Evolutionary conservation across 768 basidiomycete genomes (phyloP).

Genomic region (Pleurotus ostreatus): DNA sequence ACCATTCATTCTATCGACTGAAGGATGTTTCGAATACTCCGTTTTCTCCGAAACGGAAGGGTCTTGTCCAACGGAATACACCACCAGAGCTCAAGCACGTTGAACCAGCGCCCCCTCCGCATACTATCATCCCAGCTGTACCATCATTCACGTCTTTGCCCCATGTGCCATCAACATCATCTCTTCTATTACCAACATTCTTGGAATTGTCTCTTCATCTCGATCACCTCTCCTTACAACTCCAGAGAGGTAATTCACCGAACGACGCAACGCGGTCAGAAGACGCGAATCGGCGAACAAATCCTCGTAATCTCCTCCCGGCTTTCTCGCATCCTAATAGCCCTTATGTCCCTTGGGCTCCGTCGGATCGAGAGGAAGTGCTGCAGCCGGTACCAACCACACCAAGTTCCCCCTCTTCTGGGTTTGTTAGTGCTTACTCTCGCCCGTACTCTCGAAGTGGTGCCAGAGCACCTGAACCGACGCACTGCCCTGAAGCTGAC

Average conservation of each 20-base stretch:
- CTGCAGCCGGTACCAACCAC: conserved; percentile 27
- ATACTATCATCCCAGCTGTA: background rate
- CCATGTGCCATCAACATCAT: conserved; percentile 30
- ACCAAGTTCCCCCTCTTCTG: conserved; percentile 30
- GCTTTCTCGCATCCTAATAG: conserved; percentile 47
- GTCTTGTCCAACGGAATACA: background rate
- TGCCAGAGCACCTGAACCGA: conserved; percentile 38
- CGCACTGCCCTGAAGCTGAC: conserved; percentile 10
- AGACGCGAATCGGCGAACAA: conserved; percentile 12
- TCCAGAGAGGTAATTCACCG: too few relatives aligned
- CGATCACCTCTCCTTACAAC: background rate
- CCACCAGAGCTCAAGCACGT: background rate
- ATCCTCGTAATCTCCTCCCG: conserved; percentile 16
- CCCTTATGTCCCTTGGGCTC: conserved; percentile 51
- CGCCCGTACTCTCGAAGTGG: conserved; percentile 31
- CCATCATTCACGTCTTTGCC: conserved; percentile 21
- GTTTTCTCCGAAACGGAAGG: background rate
- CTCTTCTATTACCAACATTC: conserved; percentile 35
- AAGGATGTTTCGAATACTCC: background rate
- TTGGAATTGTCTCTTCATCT: conserved; percentile 17
- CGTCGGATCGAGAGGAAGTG: conserved; percentile 36
- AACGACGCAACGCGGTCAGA: conserved; percentile 7
- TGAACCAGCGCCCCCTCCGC: background rate
- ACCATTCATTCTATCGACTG: background rate
- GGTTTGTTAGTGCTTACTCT: conserved; percentile 16